Percentiles rank a stretch among this genome's conserved stretches.
These are phyloP conservation scores for Salicornia ramosissima DNA, from an alignment of 148 eudicot genomes.

Conservation along the genomic window DNA sequence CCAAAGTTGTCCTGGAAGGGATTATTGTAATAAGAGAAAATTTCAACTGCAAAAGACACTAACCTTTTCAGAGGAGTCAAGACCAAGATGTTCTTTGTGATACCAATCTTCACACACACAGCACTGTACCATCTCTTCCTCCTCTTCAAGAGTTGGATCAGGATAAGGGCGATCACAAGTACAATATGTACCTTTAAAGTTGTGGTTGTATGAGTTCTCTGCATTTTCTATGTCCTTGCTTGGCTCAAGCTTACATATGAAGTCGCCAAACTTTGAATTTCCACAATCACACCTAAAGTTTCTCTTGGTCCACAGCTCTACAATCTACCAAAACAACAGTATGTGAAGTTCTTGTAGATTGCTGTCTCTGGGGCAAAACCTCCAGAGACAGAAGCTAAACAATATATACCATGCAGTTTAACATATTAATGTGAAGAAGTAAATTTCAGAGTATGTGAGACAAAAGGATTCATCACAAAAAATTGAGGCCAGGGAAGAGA, in stretches of 20 bases:
- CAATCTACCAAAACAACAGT: constrained; percentile 42
- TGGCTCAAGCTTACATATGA: constrained; percentile 79
- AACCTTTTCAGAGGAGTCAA: constrained; percentile 71
- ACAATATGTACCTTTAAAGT: constrained; percentile 90
- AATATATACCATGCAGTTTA: neutral
- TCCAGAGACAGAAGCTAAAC: neutral
- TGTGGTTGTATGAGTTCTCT: constrained; percentile 80
- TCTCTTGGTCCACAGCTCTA: constrained; percentile 98
- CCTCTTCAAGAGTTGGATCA: constrained; percentile 84
- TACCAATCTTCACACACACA: constrained; percentile 98
- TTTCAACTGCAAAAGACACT: constrained; percentile 15
- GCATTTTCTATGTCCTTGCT: constrained; percentile 77
- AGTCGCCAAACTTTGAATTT: constrained; percentile 92
- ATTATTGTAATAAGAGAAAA: constrained; percentile 2
- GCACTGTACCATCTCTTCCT: constrained; percentile 92
- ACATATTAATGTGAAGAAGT: neutral
- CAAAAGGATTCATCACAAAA: neutral
- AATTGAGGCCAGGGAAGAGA: too few species aligned
- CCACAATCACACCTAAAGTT: constrained; percentile 97
- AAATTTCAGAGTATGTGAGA: neutral
- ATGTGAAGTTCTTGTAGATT: neutral
- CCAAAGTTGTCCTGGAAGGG: neutral
- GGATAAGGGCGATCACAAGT: constrained; percentile 88
- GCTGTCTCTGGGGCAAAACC: neutral
- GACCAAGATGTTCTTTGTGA: constrained; percentile 91